phyloP scores from a whole-genome alignment of 306 rosid genomes.

The Luffa acutangula region DNA sequence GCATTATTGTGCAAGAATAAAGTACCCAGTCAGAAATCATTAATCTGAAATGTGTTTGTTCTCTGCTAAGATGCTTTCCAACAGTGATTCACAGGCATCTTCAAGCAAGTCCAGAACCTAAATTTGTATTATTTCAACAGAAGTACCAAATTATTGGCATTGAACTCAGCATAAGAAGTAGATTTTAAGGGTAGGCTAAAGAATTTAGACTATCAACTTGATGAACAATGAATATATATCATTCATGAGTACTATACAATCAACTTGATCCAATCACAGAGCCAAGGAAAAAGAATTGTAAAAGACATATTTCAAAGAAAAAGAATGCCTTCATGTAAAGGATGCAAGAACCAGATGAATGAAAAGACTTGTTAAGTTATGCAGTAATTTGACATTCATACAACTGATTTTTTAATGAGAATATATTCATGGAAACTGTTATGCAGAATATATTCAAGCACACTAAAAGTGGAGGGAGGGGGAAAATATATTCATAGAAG shows the following conservation, averaged over 20 bases:
- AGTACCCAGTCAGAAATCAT: conserved; percentile 2
- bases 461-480: not conserved
- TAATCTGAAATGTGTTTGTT: conserved; percentile 37
- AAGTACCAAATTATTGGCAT: not conserved
- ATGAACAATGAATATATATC: not conserved
- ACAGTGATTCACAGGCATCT: conserved; percentile 81
- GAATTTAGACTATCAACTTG: not conserved
- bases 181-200: not conserved
- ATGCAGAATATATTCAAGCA: too few relatives aligned
- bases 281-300: not conserved
- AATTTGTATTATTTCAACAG: not conserved
- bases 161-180: not conserved
- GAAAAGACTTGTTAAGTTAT: not conserved
- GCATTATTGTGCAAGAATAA: not conserved
- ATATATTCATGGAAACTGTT: too few relatives aligned
- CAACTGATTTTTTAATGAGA: not conserved
- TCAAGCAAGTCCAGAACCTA: conserved; percentile 94
- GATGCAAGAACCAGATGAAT: not conserved
- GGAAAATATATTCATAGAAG: not conserved
- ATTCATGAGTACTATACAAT: not conserved
- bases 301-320: not conserved
- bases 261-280: not conserved
- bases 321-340: not conserved
- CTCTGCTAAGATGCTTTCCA: conserved; percentile 62
- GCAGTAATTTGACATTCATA: not conserved